Conservation (phyloP, 169 alveolate genomes). For the Plasmodium knowlesi region DNA sequence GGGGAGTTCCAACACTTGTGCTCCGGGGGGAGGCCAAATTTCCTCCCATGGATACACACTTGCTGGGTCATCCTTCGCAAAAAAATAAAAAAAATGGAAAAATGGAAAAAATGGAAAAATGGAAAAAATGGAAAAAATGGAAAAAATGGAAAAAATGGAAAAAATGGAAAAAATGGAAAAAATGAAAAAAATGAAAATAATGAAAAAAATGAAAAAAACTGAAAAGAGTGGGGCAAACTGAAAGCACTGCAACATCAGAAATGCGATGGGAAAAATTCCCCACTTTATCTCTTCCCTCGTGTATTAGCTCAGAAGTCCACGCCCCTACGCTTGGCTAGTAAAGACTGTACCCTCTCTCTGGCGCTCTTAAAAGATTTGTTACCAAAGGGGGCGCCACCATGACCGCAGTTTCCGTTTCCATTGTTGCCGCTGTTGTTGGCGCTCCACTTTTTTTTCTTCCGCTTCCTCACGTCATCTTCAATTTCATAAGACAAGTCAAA, state of each 20-base stretch:
- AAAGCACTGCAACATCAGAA: neutral
- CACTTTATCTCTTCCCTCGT: neutral
- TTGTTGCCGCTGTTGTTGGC: neutral
- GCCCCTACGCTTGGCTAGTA: constrained; percentile 56
- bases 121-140: neutral
- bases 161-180: neutral
- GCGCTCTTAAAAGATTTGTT: constrained; percentile 42
- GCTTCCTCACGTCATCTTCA: constrained; percentile 17
- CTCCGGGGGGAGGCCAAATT: neutral
- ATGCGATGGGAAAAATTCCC: neutral
- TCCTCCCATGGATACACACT: neutral
- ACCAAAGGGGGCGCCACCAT: neutral
- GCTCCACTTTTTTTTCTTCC: constrained; percentile 44
- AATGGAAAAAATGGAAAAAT: neutral
- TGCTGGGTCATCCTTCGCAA: neutral
- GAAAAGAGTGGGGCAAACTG: no score
- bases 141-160: no score
- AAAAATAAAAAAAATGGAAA: neutral
- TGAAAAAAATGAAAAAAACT: neutral
- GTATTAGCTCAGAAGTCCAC: neutral
- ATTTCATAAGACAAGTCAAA: constrained; percentile 57
- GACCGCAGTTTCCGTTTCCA: neutral
- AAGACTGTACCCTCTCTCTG: constrained; percentile 47
- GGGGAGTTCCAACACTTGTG: neutral
- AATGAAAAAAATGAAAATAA: neutral